Evolutionary conservation across 2,329 filamentous ascomycete species (phyloP).

Genomic region (Cladosporium halotolerans): DNA sequence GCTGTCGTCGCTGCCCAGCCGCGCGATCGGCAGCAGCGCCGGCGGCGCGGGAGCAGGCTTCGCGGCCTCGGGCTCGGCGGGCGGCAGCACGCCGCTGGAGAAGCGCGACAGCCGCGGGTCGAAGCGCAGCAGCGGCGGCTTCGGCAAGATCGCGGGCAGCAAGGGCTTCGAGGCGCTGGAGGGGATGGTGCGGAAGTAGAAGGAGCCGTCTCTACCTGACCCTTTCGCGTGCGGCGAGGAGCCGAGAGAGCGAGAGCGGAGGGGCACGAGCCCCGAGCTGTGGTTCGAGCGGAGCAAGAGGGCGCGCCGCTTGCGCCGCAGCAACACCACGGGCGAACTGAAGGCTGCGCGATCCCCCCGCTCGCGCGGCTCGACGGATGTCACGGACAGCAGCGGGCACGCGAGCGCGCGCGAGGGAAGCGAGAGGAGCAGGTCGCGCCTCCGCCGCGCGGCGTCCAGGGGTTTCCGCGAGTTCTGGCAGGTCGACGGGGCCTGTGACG

Average conservation of each 20-base stretch:
- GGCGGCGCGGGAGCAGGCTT: conserved; percentile 9
- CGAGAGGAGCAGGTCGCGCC: background rate
- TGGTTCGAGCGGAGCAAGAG: background rate
- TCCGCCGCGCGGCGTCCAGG: conserved; percentile 10
- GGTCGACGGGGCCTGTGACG: conserved; percentile 14
- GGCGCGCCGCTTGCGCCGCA: background rate
- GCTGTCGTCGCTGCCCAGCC: conserved; percentile 55
- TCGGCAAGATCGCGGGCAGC: conserved; percentile 4
- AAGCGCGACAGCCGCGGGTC: conserved; percentile 2
- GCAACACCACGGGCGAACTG: too few species aligned
- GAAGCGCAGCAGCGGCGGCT: conserved; percentile 3
- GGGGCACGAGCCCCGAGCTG: background rate
- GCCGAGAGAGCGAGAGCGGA: background rate
- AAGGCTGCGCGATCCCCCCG: too few species aligned
- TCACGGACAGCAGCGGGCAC: too few species aligned
- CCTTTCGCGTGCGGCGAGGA: background rate
- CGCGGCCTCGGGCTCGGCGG: background rate
- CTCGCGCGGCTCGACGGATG: too few species aligned
- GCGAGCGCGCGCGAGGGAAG: too few species aligned
- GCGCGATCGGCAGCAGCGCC: conserved; percentile 36
- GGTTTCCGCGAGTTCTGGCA: conserved; percentile 11
- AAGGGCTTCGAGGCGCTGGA: conserved; percentile 26
- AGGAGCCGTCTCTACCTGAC: conserved; percentile 8
- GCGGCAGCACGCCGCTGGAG: background rate
- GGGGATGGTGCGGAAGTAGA: conserved; percentile 28